Conservation (phyloP, 352 stramenopile species). For the Pythium dissotocum region DNA sequence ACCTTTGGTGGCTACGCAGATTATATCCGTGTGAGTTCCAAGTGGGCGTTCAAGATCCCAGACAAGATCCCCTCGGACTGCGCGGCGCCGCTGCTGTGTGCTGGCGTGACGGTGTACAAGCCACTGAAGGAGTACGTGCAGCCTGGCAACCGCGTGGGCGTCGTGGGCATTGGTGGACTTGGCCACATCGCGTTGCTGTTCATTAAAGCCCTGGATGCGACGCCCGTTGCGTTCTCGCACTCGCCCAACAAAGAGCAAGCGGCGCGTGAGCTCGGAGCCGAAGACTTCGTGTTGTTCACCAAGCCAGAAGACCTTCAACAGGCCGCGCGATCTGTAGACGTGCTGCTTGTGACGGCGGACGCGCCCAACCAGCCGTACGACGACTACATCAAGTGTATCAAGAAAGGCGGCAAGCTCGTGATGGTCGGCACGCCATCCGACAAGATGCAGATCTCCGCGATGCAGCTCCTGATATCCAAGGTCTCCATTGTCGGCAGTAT, state of each 20-base stretch:
- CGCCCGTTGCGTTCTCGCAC: conserved; percentile 45
- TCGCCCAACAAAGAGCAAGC: conserved; percentile 24
- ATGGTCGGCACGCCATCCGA: conserved; percentile 30
- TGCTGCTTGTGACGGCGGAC: conserved; percentile 33
- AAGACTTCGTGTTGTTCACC: conserved; percentile 22
- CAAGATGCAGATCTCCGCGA: neutral
- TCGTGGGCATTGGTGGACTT: conserved; percentile 65
- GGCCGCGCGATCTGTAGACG: conserved; percentile 22
- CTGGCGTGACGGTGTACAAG: no score
- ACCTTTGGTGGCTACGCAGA: no score
- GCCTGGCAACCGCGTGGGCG: conserved; percentile 36
- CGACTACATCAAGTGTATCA: conserved; percentile 13
- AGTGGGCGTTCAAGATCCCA: no score
- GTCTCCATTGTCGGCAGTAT: conserved; percentile 17
- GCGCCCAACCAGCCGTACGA: conserved; percentile 36
- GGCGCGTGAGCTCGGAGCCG: conserved; percentile 18
- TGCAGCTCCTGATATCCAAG: conserved; percentile 44
- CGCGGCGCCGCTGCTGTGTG: no score
- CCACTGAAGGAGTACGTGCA: conserved; percentile 9
- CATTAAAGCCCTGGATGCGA: conserved; percentile 43
- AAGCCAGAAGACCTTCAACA: conserved; percentile 4
- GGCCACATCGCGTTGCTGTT: conserved; percentile 74
- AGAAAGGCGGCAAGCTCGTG: conserved; percentile 27
- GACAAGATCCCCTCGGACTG: no score
- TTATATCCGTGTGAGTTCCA: no score